Percentiles rank a stretch among this genome's conserved stretches.
phyloP scores from a whole-genome alignment of 2,329 filamentous ascomycete species.

The Calonectria naviculata region DNA sequence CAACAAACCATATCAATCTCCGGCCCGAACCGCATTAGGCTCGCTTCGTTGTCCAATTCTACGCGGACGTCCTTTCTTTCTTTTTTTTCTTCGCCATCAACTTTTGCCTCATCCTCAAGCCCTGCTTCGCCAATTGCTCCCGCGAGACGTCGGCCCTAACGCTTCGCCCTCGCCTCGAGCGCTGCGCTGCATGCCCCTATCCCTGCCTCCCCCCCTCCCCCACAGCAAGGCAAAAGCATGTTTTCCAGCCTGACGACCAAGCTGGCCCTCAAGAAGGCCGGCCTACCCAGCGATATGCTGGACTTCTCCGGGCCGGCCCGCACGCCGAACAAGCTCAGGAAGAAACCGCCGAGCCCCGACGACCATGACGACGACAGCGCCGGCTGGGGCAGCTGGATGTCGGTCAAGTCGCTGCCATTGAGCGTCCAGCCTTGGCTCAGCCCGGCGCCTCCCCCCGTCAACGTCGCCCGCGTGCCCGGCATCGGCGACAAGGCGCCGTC shows the following conservation, averaged over 20 bases:
- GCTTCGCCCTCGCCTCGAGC: background rate
- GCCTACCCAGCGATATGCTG: constrained; percentile 63
- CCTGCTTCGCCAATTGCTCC: constrained; percentile 18
- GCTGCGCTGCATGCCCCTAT: background rate
- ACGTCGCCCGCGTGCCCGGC: constrained; percentile 56
- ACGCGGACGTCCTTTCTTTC: background rate
- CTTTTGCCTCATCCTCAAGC: background rate
- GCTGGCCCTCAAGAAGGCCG: constrained; percentile 67
- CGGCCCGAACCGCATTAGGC: constrained; percentile 11
- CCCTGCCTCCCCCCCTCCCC: background rate
- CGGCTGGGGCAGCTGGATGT: constrained; percentile 61
- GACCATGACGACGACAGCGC: constrained; percentile 40
- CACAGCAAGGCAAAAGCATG: constrained; percentile 50
- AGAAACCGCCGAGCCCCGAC: constrained; percentile 44
- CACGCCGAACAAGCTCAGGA: constrained; percentile 47
- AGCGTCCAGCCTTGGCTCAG: constrained; percentile 65
- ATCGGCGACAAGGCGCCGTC: constrained; percentile 60
- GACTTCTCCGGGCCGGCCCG: constrained; percentile 44
- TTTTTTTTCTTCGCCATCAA: background rate
- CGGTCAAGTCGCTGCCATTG: constrained; percentile 60
- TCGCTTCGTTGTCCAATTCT: constrained; percentile 5
- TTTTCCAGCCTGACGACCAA: constrained; percentile 67
- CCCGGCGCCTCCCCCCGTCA: constrained; percentile 61
- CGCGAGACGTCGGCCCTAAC: background rate
- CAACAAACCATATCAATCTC: constrained; percentile 7